These are phyloP conservation scores for Talaromyces sp. DNA, from an alignment of 2,329 filamentous ascomycete genomes.

Conservation along the genomic window DNA sequence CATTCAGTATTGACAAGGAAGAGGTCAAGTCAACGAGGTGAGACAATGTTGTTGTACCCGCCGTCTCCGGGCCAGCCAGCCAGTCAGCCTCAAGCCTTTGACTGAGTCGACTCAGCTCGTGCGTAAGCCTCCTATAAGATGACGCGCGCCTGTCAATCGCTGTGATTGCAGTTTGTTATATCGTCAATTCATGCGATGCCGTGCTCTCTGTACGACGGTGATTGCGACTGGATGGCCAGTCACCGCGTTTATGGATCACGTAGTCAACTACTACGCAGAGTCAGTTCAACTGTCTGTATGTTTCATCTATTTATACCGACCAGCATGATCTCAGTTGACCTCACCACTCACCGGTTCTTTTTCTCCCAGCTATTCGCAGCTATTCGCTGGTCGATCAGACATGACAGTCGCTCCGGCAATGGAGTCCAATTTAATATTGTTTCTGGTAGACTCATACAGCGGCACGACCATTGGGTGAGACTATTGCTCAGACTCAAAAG, in stretches of 20 bases:
- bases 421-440: neutral
- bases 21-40: neutral
- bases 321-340: neutral
- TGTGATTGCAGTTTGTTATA: neutral
- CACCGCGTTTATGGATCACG: no score
- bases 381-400: neutral
- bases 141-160: neutral
- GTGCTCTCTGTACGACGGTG: neutral
- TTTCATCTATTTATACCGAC: neutral
- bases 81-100: neutral
- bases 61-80: conserved; percentile 13
- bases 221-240: no score
- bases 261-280: no score
- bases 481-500: neutral
- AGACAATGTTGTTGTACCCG: conserved; percentile 6
- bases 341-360: neutral
- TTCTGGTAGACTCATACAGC: neutral
- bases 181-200: neutral
- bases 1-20: neutral
- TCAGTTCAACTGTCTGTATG: neutral
- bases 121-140: neutral
- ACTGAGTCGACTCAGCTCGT: neutral
- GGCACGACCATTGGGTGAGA: neutral
- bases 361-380: neutral
- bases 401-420: neutral